Conservation (phyloP, 257 asterid species). For the Ballota nigra region DNA sequence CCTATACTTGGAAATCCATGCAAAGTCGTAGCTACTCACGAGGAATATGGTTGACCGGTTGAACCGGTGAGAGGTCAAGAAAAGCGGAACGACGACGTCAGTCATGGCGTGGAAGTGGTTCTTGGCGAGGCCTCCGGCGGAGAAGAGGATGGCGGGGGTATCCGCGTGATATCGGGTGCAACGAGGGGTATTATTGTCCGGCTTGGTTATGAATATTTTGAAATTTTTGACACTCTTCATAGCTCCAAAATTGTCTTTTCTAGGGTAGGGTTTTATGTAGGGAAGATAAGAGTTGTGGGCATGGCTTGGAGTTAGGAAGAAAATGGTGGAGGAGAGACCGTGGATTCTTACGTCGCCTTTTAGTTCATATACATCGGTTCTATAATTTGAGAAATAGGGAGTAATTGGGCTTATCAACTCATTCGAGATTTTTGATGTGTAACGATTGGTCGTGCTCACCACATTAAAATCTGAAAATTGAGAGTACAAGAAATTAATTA, state of each 20-base stretch:
- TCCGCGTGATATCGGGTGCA: conserved; percentile 32
- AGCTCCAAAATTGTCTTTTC: conserved; percentile 26
- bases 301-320: conserved; percentile 32
- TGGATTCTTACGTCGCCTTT: conserved; percentile 59
- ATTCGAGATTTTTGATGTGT: neutral
- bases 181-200: conserved; percentile 21
- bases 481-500: no score
- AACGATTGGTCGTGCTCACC: no score
- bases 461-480: neutral
- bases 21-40: conserved; percentile 11
- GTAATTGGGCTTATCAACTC: conserved; percentile 6
- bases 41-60: conserved; percentile 43
- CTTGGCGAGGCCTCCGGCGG: conserved; percentile 44
- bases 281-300: neutral
- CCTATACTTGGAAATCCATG: conserved; percentile 40
- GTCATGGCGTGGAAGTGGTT: conserved; percentile 61
- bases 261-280: conserved; percentile 45
- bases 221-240: neutral
- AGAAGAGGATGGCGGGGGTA: conserved; percentile 52
- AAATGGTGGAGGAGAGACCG: conserved; percentile 43
- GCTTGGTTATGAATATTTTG: neutral
- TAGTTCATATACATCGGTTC: conserved; percentile 47
- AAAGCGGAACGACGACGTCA: conserved; percentile 55
- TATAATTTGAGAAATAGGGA: conserved; percentile 25
- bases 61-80: conserved; percentile 40